Conservation (phyloP, 306 rosid genomes). For the Betula pendula region DNA sequence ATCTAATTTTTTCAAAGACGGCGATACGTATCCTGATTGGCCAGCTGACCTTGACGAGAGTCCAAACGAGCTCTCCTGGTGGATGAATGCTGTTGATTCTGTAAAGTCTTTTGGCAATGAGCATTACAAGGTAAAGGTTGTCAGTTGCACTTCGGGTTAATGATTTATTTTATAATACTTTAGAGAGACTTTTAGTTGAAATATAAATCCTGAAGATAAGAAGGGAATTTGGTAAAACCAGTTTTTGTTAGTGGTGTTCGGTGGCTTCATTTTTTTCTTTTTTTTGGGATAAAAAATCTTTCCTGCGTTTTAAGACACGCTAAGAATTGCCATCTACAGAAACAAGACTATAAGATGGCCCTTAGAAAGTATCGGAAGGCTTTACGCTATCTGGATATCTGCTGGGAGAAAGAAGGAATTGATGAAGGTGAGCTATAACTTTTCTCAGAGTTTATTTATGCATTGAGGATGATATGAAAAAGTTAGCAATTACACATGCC, state of each 20-base stretch:
- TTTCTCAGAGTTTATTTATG: background rate
- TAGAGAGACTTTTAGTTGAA: background rate
- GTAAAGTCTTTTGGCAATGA: slow-evolving; percentile 77
- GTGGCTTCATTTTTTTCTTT: slow-evolving; percentile 4
- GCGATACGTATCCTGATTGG: slow-evolving; percentile 89
- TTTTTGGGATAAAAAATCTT: background rate
- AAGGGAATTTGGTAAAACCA: background rate
- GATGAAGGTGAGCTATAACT: slow-evolving; percentile 62
- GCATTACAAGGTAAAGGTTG: slow-evolving; percentile 56
- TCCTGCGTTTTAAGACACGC: background rate
- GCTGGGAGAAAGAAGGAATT: slow-evolving; percentile 94
- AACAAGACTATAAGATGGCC: slow-evolving; percentile 84
- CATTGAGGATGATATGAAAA: background rate
- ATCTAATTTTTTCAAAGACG: slow-evolving; percentile 80
- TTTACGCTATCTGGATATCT: slow-evolving; percentile 75
- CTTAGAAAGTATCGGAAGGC: slow-evolving; percentile 79
- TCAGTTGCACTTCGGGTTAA: background rate
- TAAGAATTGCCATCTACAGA: slow-evolving; percentile 40
- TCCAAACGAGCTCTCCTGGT: slow-evolving; percentile 73
- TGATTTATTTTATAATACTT: background rate
- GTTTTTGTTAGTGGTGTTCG: background rate
- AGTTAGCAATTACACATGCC: background rate
- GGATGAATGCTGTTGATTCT: slow-evolving; percentile 71
- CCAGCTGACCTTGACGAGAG: slow-evolving; percentile 77
- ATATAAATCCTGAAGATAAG: background rate